Conservation (phyloP, 768 basidiomycete genomes). For the Lactarius tabidus region DNA sequence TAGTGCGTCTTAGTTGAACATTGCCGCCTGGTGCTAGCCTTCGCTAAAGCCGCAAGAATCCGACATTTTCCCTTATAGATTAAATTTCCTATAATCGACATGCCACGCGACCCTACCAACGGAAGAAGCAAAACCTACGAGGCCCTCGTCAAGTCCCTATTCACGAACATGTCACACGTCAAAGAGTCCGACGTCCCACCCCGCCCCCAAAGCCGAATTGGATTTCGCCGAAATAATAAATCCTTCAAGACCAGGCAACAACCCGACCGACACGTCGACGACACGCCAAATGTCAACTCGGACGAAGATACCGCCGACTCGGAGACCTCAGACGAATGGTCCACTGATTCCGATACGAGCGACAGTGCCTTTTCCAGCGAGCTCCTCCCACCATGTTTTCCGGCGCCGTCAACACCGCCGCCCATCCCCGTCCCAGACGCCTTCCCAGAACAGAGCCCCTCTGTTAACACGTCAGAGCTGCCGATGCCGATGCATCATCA, state of each 20-base stretch:
- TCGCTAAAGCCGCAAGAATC: not conserved
- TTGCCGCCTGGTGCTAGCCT: conserved; percentile 6
- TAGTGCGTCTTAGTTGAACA: not conserved
- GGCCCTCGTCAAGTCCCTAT: conserved; percentile 24
- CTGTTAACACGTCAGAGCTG: not conserved
- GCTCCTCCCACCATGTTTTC: conserved; percentile 8
- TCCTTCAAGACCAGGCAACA: not conserved
- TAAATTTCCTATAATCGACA: not conserved
- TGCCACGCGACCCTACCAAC: conserved; percentile 19
- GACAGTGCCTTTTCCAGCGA: conserved; percentile 11
- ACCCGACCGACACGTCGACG: not conserved
- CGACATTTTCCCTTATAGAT: not conserved
- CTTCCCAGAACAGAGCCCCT: conserved; percentile 7
- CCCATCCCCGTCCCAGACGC: conserved; percentile 20
- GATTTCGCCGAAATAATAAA: conserved; percentile 13
- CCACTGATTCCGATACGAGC: conserved; percentile 24
- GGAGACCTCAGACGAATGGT: conserved; percentile 26
- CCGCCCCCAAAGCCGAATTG: conserved; percentile 27
- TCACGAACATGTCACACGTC: conserved; percentile 22
- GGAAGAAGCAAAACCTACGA: conserved; percentile 19
- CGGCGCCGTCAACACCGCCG: conserved; percentile 2
- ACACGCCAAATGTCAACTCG: conserved; percentile 1
- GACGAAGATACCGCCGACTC: conserved; percentile 23
- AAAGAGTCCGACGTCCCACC: conserved; percentile 19
- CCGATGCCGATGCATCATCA: conserved; percentile 1